Conservation (phyloP, 768 basidiomycete species). For the Boletus subparvulus region DNA sequence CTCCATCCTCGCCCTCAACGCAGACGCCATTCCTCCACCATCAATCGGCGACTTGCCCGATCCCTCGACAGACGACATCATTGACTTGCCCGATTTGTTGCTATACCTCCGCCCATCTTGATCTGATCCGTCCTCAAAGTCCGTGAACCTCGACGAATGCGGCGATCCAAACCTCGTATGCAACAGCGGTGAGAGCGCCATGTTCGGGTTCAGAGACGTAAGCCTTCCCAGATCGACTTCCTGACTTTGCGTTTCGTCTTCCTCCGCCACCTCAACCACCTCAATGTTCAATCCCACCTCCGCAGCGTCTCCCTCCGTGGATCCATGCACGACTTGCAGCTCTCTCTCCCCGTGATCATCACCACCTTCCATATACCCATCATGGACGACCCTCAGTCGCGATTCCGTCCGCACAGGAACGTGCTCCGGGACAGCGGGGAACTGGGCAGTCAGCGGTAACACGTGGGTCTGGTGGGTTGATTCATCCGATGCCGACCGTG, state of each 20-base stretch:
- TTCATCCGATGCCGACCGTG: constrained; percentile 25
- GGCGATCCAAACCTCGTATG: constrained; percentile 45
- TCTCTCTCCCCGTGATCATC: constrained; percentile 22
- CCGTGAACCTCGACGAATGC: constrained; percentile 31
- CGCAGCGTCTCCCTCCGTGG: constrained; percentile 4
- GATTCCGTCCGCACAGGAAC: constrained; percentile 33
- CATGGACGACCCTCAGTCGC: constrained; percentile 30
- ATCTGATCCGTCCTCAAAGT: constrained; percentile 30
- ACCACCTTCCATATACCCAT: constrained; percentile 19
- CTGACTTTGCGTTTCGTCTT: constrained; percentile 10
- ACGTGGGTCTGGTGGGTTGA: constrained; percentile 16
- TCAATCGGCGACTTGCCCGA: constrained; percentile 11
- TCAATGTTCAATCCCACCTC: constrained; percentile 12
- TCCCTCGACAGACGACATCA: constrained; percentile 15
- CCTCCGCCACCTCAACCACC: constrained; percentile 10
- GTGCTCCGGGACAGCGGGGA: constrained; percentile 33
- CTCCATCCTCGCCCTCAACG: constrained; percentile 17
- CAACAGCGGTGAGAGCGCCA: constrained; percentile 36
- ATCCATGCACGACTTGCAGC: constrained; percentile 20
- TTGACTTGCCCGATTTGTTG: constrained; percentile 16
- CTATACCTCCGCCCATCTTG: constrained; percentile 19
- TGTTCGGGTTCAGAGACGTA: constrained; percentile 4
- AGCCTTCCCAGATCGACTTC: constrained; percentile 6
- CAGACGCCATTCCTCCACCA: constrained; percentile 18
- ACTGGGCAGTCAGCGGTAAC: constrained; percentile 30